A percentile compares a stretch with the other conserved stretches of the same genome.
Evolutionary conservation across 345 rosid genomes (phyloP).

Genomic region (Rhodamnia rubescens): DNA sequence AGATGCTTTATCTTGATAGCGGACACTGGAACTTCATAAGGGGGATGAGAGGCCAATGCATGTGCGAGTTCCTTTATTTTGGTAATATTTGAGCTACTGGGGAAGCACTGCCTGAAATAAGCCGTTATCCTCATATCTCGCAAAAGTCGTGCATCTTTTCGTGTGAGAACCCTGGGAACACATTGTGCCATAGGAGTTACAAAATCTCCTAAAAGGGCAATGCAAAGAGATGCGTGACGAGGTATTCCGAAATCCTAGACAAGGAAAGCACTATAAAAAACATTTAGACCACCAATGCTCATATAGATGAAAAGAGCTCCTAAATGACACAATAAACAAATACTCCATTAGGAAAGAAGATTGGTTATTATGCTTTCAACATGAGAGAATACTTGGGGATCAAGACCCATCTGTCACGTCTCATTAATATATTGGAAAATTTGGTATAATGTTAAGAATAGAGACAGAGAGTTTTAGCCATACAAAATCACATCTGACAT

Average conservation of each 20-base stretch:
- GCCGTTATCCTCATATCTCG: constrained; percentile 72
- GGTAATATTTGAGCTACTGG: constrained; percentile 39
- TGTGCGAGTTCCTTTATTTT: constrained; percentile 74
- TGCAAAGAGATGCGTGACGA: not conserved
- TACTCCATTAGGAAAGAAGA: not conserved
- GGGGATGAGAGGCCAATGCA: constrained; percentile 76
- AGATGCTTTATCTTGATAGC: constrained; percentile 73
- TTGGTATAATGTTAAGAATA: not conserved
- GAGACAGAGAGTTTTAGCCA: not conserved
- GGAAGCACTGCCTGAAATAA: constrained; percentile 82
- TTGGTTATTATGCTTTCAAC: not conserved
- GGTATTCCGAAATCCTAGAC: not conserved
- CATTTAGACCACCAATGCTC: not conserved
- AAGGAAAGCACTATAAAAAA: not conserved
- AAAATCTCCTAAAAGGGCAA: not conserved
- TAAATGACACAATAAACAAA: not conserved
- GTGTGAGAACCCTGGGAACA: constrained; percentile 41
- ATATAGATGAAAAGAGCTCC: not conserved
- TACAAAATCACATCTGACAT: not conserved
- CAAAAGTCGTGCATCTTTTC: constrained; percentile 57
- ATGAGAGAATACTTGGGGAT: not conserved
- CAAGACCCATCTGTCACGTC: not conserved
- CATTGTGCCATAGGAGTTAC: not conserved
- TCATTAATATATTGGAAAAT: too few species aligned
- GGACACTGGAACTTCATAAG: constrained; percentile 78